Conservation (phyloP, 257 asterid species). For the Nyctanthes arbortristis region DNA sequence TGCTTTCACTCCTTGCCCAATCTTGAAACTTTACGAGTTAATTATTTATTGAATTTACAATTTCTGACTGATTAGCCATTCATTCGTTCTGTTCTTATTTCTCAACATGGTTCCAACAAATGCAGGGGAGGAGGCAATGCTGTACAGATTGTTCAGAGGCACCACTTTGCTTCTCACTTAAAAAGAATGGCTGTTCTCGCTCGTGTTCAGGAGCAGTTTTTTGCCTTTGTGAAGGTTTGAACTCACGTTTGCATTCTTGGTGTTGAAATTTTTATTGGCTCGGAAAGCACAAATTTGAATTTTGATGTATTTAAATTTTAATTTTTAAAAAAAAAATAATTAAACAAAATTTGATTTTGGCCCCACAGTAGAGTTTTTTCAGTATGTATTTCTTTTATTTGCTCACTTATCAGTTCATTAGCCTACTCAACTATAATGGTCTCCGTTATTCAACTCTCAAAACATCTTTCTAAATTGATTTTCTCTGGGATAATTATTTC, state of each 20-base stretch:
- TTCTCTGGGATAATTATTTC: too few relatives aligned
- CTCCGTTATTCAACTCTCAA: too few relatives aligned
- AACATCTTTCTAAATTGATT: too few relatives aligned
- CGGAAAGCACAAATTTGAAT: background rate
- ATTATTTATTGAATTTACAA: background rate
- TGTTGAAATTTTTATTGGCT: background rate
- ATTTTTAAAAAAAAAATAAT: too few relatives aligned
- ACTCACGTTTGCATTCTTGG: background rate
- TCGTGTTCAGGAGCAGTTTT: slow-evolving; percentile 86
- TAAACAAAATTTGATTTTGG: background rate
- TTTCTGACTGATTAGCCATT: slow-evolving; percentile 12
- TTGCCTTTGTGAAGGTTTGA: slow-evolving; percentile 85
- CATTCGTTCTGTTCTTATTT: slow-evolving; percentile 20
- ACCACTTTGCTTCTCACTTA: slow-evolving; percentile 94
- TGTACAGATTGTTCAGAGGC: slow-evolving; percentile 97
- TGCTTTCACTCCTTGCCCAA: background rate
- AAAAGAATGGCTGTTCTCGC: slow-evolving; percentile 98
- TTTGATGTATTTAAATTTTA: background rate
- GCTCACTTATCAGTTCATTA: too few relatives aligned
- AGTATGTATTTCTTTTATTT: too few relatives aligned
- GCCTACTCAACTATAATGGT: too few relatives aligned
- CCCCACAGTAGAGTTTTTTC: background rate
- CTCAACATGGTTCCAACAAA: slow-evolving; percentile 26
- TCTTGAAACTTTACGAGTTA: slow-evolving; percentile 8
- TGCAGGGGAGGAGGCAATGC: slow-evolving; percentile 82